These are phyloP conservation scores for Alternaria postmessia DNA, from an alignment of 2,329 filamentous ascomycete genomes.

Conservation along the genomic window DNA sequence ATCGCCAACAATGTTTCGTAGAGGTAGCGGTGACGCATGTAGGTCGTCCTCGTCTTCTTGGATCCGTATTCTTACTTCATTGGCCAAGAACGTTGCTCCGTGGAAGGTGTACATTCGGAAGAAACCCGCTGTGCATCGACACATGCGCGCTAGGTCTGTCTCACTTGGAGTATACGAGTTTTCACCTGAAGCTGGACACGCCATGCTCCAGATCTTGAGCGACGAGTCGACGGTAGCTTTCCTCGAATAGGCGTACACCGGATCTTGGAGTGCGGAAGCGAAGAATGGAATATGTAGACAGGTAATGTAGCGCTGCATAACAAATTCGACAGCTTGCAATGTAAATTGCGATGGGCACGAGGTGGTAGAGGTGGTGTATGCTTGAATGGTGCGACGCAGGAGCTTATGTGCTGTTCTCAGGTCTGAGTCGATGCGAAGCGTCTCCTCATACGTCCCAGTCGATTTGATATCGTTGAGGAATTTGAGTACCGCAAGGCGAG, in stretches of 20 bases:
- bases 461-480: slow-evolving; percentile 40
- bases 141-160: slow-evolving; percentile 29
- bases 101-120: slow-evolving; percentile 35
- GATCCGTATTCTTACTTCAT: slow-evolving; percentile 33
- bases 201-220: slow-evolving; percentile 37
- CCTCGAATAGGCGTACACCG: slow-evolving; percentile 37
- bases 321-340: slow-evolving; percentile 32
- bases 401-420: slow-evolving; percentile 31
- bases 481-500: slow-evolving; percentile 48
- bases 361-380: neutral
- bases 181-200: slow-evolving; percentile 4
- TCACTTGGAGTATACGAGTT: neutral
- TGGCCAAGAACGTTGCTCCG: slow-evolving; percentile 28
- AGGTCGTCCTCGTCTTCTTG: slow-evolving; percentile 37
- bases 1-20: slow-evolving; percentile 31
- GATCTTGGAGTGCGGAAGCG: slow-evolving; percentile 26
- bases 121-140: slow-evolving; percentile 35
- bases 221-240: slow-evolving; percentile 38
- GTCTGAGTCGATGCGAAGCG: slow-evolving; percentile 34
- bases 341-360: slow-evolving; percentile 20
- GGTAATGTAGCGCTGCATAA: slow-evolving; percentile 39
- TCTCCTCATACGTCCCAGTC: slow-evolving; percentile 37
- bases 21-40: slow-evolving; percentile 24
- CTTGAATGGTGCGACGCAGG: slow-evolving; percentile 28
- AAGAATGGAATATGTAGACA: slow-evolving; percentile 40